phyloP scores from a whole-genome alignment of 2,329 filamentous ascomycete species.

The Fusarium sp. region DNA sequence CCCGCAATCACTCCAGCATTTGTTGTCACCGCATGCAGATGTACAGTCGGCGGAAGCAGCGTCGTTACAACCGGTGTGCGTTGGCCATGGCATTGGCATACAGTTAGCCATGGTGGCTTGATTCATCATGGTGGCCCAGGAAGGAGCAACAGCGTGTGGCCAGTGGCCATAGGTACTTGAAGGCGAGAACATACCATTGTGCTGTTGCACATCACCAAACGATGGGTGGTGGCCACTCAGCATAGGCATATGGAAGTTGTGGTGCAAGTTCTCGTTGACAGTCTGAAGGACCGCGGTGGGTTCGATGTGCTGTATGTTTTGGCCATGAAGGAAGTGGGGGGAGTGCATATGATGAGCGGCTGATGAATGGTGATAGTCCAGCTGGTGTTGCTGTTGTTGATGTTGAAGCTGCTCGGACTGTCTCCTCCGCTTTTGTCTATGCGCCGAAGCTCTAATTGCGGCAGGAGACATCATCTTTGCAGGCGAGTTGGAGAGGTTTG shows the following conservation, averaged over 20 bases:
- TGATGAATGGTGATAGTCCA: slow-evolving; percentile 25
- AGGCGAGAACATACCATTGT: slow-evolving; percentile 21
- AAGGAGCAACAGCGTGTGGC: slow-evolving; percentile 20
- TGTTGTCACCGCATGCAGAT: slow-evolving; percentile 48
- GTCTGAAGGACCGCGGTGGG: slow-evolving; percentile 40
- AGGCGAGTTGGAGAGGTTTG: slow-evolving; percentile 21
- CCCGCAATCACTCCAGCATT: slow-evolving; percentile 51
- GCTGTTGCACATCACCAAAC: slow-evolving; percentile 35
- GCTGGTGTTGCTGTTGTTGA: slow-evolving; percentile 18
- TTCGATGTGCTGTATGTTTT: slow-evolving; percentile 32
- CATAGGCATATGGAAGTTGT: slow-evolving; percentile 29
- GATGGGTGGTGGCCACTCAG: slow-evolving; percentile 16
- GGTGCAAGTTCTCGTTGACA: slow-evolving; percentile 35
- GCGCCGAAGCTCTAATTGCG: slow-evolving; percentile 24
- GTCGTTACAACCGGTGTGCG: slow-evolving; percentile 44
- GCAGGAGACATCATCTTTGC: slow-evolving; percentile 14
- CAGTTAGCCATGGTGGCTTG: slow-evolving; percentile 22
- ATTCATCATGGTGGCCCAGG: slow-evolving; percentile 34
- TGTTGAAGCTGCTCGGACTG: slow-evolving; percentile 22
- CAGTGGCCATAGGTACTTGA: slow-evolving; percentile 17
- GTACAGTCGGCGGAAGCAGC: slow-evolving; percentile 50
- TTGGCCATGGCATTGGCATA: slow-evolving; percentile 35
- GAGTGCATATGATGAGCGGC: slow-evolving; percentile 31
- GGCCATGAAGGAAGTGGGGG: slow-evolving; percentile 26
- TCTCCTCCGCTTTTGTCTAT: slow-evolving; percentile 35